Evolutionary conservation across 164 flowering plant genomes (phyloP).

Genomic region (Umbilicus rupestris): DNA sequence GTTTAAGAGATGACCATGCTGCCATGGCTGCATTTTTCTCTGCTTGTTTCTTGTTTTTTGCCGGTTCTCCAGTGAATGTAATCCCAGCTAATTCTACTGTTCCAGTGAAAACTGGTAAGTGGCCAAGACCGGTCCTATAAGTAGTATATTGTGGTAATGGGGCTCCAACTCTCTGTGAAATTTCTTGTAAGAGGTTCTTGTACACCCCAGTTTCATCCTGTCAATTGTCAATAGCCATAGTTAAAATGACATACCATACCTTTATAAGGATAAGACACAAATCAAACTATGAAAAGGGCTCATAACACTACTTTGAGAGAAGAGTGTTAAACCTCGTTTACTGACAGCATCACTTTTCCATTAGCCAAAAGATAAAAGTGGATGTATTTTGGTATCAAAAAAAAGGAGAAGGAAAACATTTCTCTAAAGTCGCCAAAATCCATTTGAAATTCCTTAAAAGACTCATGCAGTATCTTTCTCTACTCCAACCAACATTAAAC

Average conservation of each 20-base stretch:
- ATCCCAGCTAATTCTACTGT: constrained; percentile 85
- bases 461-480: neutral
- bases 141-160: constrained; percentile 81
- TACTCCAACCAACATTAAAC: neutral
- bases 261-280: neutral
- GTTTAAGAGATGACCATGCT: constrained; percentile 90
- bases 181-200: constrained; percentile 93
- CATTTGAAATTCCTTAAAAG: neutral
- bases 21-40: constrained; percentile 98
- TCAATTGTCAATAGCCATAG: constrained; percentile 12
- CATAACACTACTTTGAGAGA: too few relatives aligned
- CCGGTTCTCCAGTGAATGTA: constrained; percentile 83
- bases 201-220: constrained; percentile 99
- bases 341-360: too few relatives aligned
- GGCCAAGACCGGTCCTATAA: constrained; percentile 80
- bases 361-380: neutral
- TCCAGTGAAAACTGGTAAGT: constrained; percentile 85
- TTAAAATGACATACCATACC: neutral
- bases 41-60: constrained; percentile 96
- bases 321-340: too few relatives aligned
- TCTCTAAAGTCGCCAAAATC: neutral
- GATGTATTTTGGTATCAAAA: neutral
- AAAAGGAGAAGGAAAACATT: neutral
- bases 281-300: too few relatives aligned
- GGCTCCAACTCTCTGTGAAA: constrained; percentile 95